phyloP scores from a whole-genome alignment of 495 filamentous ascomycete species.

The Aspergillus nidulans region DNA sequence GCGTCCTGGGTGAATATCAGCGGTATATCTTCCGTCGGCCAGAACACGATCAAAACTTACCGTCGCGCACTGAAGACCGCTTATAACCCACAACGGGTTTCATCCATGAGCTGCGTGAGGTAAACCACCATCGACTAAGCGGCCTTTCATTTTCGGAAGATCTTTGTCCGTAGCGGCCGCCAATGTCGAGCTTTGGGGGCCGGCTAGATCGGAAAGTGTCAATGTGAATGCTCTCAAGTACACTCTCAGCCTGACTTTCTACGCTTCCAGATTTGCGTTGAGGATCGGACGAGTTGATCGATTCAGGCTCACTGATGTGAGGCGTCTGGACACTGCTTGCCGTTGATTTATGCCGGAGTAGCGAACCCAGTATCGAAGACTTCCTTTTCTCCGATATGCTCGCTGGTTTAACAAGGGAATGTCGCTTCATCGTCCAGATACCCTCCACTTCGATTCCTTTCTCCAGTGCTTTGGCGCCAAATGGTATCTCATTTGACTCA shows the following conservation, averaged over 20 bases:
- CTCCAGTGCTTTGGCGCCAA: constrained; percentile 85
- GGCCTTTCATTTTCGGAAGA: neutral
- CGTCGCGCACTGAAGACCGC: constrained; percentile 8
- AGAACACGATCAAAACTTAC: neutral
- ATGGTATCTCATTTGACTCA: constrained; percentile 64
- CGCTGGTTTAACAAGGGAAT: constrained; percentile 12
- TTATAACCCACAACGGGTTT: constrained; percentile 16
- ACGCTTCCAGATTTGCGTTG: constrained; percentile 6
- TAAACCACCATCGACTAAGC: constrained; percentile 11
- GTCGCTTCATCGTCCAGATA: constrained; percentile 67
- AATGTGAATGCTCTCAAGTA: constrained; percentile 4
- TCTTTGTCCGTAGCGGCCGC: neutral
- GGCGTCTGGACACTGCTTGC: constrained; percentile 7
- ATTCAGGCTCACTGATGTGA: neutral
- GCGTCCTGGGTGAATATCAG: constrained; percentile 17
- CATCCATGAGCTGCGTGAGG: constrained; percentile 18
- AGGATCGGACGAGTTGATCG: neutral
- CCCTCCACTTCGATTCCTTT: constrained; percentile 81
- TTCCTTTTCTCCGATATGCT: constrained; percentile 16
- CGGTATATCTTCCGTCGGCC: neutral
- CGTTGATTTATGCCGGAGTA: neutral
- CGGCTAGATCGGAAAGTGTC: constrained; percentile 5
- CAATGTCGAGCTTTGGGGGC: constrained; percentile 1
- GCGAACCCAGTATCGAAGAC: constrained; percentile 14
- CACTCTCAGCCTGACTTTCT: constrained; percentile 4